A percentile compares a stretch with the other conserved stretches of the same genome.
Evolutionary conservation across 208 protist genomes (phyloP).

Genomic region (Crithidia fasciculata): DNA sequence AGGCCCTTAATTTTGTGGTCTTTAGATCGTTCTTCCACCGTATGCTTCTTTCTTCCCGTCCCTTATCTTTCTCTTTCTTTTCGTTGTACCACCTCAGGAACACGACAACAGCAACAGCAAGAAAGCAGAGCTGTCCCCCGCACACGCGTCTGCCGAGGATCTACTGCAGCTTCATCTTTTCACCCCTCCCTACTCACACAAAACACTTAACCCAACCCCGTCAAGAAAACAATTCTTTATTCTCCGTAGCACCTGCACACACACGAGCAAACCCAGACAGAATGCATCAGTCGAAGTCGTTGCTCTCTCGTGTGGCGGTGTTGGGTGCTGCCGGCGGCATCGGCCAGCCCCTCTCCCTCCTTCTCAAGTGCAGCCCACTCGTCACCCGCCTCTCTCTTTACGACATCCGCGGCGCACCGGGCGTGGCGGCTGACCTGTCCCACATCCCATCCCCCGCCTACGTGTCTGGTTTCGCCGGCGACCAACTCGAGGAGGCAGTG

Average conservation of each 20-base stretch:
- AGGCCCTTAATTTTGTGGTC: too few relatives aligned
- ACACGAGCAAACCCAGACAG: too few relatives aligned
- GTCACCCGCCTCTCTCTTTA: conserved; percentile 88
- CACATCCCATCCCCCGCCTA: conserved; percentile 86
- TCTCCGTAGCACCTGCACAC: too few relatives aligned
- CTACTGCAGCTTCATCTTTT: too few relatives aligned
- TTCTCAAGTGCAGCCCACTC: conserved; percentile 88
- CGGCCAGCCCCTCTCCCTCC: conserved; percentile 95
- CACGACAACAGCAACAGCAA: neutral
- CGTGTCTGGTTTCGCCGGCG: conserved; percentile 72
- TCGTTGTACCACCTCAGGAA: neutral
- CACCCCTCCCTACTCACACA: too few relatives aligned
- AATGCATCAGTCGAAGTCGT: conserved; percentile 19
- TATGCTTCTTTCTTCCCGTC: too few relatives aligned
- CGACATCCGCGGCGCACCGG: conserved; percentile 85
- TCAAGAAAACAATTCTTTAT: too few relatives aligned
- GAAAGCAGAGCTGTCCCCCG: neutral
- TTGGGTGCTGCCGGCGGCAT: conserved; percentile 96
- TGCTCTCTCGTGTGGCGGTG: conserved; percentile 74
- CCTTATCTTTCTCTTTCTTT: neutral
- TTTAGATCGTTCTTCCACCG: too few relatives aligned
- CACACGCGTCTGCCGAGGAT: too few relatives aligned
- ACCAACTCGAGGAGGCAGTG: conserved; percentile 75
- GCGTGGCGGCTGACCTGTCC: conserved; percentile 90
- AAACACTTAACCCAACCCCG: too few relatives aligned